Base-by-base conservation (phyloP, 768 basidiomycete species). In the Leccinum subtestaceum region DNA sequence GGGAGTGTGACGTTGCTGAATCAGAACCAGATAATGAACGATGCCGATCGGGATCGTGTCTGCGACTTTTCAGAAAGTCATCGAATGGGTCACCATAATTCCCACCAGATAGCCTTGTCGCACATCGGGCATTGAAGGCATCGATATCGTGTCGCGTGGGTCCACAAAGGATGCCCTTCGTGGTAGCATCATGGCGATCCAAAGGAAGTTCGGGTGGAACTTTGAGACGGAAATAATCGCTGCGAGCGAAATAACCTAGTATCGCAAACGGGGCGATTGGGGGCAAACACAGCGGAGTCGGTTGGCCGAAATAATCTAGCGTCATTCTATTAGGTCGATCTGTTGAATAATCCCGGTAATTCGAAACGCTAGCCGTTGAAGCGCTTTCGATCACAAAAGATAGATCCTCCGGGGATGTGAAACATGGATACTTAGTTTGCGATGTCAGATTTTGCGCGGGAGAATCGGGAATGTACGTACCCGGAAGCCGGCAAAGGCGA, bases 401-500 rank as follows among this genome's bases (percentile, higher is more conserved):
- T 27, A 64, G 52, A 53, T 69, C 69, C 64, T 80, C 79, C 5
- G 76, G 68, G n/a, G 50, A 65, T 59, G 65, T 68, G 40, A 75
- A 80, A 56, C 78, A 79, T 8, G 81, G 80, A 65, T 65, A 66
- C 67, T 68, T 52, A 31, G 4, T 45, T 60, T 31, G 21, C 48
- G 11, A 21, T 11, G 38, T 72, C 53, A 74, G 61, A 38, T 25
- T 29, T 10, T 12, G 23, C 3, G 17, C 11, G 43, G 4, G 29
- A 23, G 50, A 29, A 56, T n/a, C 9, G 19, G 31, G 53, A 53
- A 57, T 23, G 43, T 21, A 74, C 81, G 19, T 59, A 83, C 83
- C 6, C 79, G 77, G 65, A 81, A 82, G 25, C 78, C 78, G 13
- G 80, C 79, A 63, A 80, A 76, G 10, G 79, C 77, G 52, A 77